Conservation (phyloP, 208 protist genomes). For the Crithidia acanthocephali region DNA sequence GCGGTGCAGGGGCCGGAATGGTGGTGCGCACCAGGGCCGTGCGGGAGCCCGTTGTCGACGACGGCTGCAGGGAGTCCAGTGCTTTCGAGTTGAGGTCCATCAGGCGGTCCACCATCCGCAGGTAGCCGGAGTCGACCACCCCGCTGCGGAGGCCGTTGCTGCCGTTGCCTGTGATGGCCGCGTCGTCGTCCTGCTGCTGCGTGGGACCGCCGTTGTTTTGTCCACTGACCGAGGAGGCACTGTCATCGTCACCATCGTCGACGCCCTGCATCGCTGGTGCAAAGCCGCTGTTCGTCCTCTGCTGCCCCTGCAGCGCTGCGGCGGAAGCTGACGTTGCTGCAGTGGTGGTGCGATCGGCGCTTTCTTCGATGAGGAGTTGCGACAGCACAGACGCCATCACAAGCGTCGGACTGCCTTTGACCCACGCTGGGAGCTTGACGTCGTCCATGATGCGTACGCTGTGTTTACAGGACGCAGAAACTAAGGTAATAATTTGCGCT, state of each 20-base stretch:
- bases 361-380: slow-evolving; percentile 26
- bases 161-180: not conserved
- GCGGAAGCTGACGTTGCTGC: not conserved
- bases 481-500: too few relatives aligned
- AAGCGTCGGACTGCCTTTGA: slow-evolving; percentile 61
- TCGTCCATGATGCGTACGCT: slow-evolving; percentile 65
- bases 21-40: slow-evolving; percentile 16
- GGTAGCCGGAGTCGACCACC: slow-evolving; percentile 24
- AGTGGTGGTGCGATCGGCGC: not conserved
- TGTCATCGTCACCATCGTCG: not conserved
- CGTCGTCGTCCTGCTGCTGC: not conserved
- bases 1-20: not conserved
- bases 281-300: not conserved
- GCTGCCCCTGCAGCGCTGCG: not conserved
- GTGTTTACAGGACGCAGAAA: too few relatives aligned
- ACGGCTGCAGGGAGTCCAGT: slow-evolving; percentile 31
- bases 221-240: not conserved
- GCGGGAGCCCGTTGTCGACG: slow-evolving; percentile 7
- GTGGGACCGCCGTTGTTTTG: not conserved
- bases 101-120: slow-evolving; percentile 38
- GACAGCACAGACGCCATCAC: slow-evolving; percentile 60
- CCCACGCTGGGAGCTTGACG: slow-evolving; percentile 74
- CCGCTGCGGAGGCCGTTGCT: slow-evolving; percentile 2
- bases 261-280: not conserved
- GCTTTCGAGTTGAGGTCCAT: slow-evolving; percentile 36